Percentiles rank a stretch among this genome's conserved stretches.
phyloP scores from a whole-genome alignment of 2,329 filamentous ascomycete species.

The Corinectria fuckeliana region DNA sequence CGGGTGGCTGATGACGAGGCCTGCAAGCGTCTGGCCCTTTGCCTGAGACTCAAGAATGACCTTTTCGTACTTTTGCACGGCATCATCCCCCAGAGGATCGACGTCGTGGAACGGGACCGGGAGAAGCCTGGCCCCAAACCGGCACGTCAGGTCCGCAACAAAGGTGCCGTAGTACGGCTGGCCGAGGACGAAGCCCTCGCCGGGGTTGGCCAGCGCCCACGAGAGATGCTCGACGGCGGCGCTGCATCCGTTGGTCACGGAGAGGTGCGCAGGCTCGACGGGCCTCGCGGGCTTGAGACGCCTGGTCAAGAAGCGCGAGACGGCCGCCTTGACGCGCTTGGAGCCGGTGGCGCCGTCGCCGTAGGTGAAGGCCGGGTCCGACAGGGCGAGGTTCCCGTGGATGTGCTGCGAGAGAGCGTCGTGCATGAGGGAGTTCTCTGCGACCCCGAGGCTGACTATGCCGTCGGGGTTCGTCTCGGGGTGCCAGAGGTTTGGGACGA shows the following conservation, averaged over 20 bases:
- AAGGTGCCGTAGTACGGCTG: slow-evolving; percentile 58
- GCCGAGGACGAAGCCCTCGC: slow-evolving; percentile 50
- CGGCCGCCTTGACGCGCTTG: slow-evolving; percentile 39
- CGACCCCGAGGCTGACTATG: slow-evolving; percentile 57
- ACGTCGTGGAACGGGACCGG: slow-evolving; percentile 51
- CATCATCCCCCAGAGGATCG: slow-evolving; percentile 51
- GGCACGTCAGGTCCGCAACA: slow-evolving; percentile 50
- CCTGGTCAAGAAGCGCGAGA: slow-evolving; percentile 46
- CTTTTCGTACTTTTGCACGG: slow-evolving; percentile 53
- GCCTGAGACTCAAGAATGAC: slow-evolving; percentile 47
- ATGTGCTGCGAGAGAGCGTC: slow-evolving; percentile 49
- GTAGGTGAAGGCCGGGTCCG: slow-evolving; percentile 47
- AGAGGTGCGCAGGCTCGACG: slow-evolving; percentile 43
- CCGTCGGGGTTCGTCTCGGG: slow-evolving; percentile 49
- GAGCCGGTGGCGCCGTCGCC: slow-evolving; percentile 50
- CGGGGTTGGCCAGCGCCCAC: slow-evolving; percentile 49
- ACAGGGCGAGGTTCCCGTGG: slow-evolving; percentile 46
- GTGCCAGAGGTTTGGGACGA: slow-evolving; percentile 53
- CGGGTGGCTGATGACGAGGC: slow-evolving; percentile 57
- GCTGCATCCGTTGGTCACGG: slow-evolving; percentile 50
- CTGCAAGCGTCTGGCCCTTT: slow-evolving; percentile 50
- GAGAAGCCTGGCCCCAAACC: slow-evolving; percentile 50
- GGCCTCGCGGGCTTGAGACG: slow-evolving; percentile 39
- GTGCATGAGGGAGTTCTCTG: slow-evolving; percentile 62
- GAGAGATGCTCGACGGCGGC: slow-evolving; percentile 49